These are phyloP conservation scores for Sphaerulina musiva DNA, from an alignment of 2,329 filamentous ascomycete species.

Conservation along the genomic window DNA sequence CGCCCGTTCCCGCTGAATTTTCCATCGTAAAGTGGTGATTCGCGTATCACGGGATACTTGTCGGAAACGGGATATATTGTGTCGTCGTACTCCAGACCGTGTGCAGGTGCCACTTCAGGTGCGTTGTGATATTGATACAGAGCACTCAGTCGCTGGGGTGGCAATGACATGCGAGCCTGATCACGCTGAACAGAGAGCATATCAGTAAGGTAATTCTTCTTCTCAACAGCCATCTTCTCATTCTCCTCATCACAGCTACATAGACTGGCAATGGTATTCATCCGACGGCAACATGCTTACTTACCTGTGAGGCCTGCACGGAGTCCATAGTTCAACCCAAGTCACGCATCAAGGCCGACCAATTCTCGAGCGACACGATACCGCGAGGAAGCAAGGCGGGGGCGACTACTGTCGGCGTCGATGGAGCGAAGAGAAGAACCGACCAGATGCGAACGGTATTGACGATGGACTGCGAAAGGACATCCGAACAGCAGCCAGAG, in stretches of 20 bases:
- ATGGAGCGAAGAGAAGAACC: neutral
- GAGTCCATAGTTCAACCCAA: slow-evolving; percentile 17
- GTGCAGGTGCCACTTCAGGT: slow-evolving; percentile 35
- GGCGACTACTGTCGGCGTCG: neutral
- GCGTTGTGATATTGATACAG: slow-evolving; percentile 38
- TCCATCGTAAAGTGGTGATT: slow-evolving; percentile 22
- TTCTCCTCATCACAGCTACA: neutral
- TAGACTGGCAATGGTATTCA: neutral
- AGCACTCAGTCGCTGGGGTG: slow-evolving; percentile 9
- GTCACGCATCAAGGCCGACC: slow-evolving; percentile 2
- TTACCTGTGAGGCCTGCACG: slow-evolving; percentile 9
- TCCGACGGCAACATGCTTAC: neutral
- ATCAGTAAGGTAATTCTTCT: slow-evolving; percentile 6
- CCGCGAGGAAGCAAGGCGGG: neutral
- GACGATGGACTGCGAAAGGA: neutral
- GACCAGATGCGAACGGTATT: neutral
- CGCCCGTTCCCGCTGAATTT: slow-evolving; percentile 13
- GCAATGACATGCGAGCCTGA: slow-evolving; percentile 29
- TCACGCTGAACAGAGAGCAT: slow-evolving; percentile 15
- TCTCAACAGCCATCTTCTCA: neutral
- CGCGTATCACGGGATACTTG: slow-evolving; percentile 34
- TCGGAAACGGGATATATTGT: slow-evolving; percentile 33
- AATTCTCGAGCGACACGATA: neutral
- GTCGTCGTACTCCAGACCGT: slow-evolving; percentile 37
- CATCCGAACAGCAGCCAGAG: neutral